Conservation (phyloP, 2,329 filamentous ascomycete genomes). For the Trichoderma sp. region DNA sequence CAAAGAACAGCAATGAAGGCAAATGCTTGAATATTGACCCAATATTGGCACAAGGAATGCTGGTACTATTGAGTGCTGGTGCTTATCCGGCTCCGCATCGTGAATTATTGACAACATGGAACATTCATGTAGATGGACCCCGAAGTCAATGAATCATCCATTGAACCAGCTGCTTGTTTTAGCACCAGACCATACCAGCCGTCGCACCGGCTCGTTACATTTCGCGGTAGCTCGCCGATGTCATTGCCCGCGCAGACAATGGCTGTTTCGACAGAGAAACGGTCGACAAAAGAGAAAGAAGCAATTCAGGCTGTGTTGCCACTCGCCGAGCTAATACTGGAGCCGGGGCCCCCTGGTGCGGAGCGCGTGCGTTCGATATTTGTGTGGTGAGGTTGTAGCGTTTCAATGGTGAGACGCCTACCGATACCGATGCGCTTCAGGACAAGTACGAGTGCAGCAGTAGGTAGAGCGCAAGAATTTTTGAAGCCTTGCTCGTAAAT, state of each 20-base stretch:
- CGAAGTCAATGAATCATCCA: neutral
- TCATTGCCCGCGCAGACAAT: neutral
- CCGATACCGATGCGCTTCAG: conserved; percentile 2
- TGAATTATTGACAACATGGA: neutral
- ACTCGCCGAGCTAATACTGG: neutral
- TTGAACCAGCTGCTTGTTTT: neutral
- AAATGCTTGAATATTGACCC: neutral
- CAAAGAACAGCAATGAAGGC: neutral
- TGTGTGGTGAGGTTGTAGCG: conserved; percentile 20
- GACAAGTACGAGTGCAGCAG: neutral
- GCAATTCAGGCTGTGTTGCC: conserved; percentile 7
- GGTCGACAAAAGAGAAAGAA: neutral
- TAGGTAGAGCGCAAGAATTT: neutral
- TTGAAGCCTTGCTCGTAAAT: neutral
- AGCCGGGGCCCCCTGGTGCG: neutral
- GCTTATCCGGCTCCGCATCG: neutral
- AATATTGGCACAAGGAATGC: neutral
- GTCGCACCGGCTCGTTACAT: conserved; percentile 8
- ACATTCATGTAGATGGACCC: neutral
- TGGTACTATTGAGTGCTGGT: neutral
- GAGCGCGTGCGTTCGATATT: conserved; percentile 11
- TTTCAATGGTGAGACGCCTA: conserved; percentile 20
- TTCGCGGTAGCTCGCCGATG: neutral
- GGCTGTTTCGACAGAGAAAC: conserved; percentile 1
- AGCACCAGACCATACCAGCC: neutral